Conservation (phyloP, 164 flowering plant genomes). For the Sedum album region DNA sequence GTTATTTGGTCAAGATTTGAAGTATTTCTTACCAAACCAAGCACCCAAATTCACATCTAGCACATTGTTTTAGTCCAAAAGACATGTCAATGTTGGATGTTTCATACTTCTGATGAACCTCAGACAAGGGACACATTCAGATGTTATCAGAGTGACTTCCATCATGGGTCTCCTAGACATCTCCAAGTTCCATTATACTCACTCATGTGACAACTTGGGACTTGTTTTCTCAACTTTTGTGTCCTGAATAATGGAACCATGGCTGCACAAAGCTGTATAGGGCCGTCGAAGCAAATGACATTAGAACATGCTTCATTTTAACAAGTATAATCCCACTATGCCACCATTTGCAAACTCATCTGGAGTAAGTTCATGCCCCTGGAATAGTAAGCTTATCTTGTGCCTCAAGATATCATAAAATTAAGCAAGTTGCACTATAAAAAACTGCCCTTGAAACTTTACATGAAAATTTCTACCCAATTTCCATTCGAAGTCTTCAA, state of each 20-base stretch:
- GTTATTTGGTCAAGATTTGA: too few relatives aligned
- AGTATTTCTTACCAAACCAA: too few relatives aligned
- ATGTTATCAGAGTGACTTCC: background rate
- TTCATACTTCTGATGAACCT: too few relatives aligned
- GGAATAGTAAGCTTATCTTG: background rate
- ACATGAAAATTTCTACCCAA: too few relatives aligned
- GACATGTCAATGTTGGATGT: too few relatives aligned
- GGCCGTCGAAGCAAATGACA: background rate
- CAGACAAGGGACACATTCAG: too few relatives aligned
- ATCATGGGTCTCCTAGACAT: constrained; percentile 7
- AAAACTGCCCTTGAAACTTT: too few relatives aligned
- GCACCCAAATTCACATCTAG: too few relatives aligned
- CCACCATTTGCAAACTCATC: background rate
- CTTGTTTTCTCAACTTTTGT: background rate
- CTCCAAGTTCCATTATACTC: background rate
- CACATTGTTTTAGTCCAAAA: too few relatives aligned
- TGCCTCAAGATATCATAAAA: constrained; percentile 2
- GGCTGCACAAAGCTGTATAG: background rate
- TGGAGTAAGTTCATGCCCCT: background rate
- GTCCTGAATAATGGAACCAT: background rate
- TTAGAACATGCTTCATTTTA: background rate
- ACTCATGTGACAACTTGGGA: constrained; percentile 5
- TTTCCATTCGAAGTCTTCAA: too few relatives aligned
- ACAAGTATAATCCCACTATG: background rate
- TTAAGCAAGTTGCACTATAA: too few relatives aligned